A percentile compares a stretch with the other conserved stretches of the same genome.
Conservation (phyloP, 31 red algal genomes). For the Asparagopsis taxiformis region DNA sequence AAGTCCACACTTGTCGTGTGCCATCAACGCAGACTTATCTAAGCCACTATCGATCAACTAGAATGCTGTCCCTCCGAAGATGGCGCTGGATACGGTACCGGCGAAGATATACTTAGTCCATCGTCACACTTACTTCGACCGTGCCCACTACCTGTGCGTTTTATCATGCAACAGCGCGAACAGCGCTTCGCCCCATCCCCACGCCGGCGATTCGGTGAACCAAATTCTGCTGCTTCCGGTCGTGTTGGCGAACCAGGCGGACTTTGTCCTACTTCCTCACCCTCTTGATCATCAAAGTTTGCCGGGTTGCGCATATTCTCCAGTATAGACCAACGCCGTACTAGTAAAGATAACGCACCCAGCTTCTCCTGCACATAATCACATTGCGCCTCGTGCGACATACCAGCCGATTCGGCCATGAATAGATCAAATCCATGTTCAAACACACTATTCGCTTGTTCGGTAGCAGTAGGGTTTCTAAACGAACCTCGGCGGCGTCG, state of each 20-base stretch:
- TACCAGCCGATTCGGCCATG: not conserved
- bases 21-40: too few species aligned
- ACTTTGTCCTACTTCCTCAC: not conserved
- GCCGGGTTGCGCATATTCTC: slow-evolving; percentile 5
- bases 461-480: not conserved
- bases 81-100: slow-evolving; percentile 29
- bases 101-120: slow-evolving; percentile 31
- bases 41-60: too few species aligned
- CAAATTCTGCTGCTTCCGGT: slow-evolving; percentile 41
- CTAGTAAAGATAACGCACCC: not conserved
- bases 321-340: slow-evolving; percentile 7
- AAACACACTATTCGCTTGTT: not conserved
- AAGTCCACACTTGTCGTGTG: too few species aligned
- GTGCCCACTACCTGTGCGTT: slow-evolving; percentile 47
- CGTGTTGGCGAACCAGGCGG: slow-evolving; percentile 28
- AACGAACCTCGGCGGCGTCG: slow-evolving; percentile 6
- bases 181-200: slow-evolving; percentile 49
- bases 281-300: slow-evolving; percentile 3
- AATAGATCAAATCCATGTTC: slow-evolving; percentile 3
- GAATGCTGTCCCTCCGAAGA: too few species aligned
- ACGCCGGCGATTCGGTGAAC: slow-evolving; percentile 18
- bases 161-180: slow-evolving; percentile 31
- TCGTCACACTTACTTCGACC: slow-evolving; percentile 52
- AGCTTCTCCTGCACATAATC: slow-evolving; percentile 12
- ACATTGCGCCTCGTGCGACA: not conserved